Percentiles rank a stretch among this genome's conserved stretches.
These are phyloP conservation scores for Durusdinium trenchii DNA, from an alignment of 73 alveolate genomes.

Conservation along the genomic window DNA sequence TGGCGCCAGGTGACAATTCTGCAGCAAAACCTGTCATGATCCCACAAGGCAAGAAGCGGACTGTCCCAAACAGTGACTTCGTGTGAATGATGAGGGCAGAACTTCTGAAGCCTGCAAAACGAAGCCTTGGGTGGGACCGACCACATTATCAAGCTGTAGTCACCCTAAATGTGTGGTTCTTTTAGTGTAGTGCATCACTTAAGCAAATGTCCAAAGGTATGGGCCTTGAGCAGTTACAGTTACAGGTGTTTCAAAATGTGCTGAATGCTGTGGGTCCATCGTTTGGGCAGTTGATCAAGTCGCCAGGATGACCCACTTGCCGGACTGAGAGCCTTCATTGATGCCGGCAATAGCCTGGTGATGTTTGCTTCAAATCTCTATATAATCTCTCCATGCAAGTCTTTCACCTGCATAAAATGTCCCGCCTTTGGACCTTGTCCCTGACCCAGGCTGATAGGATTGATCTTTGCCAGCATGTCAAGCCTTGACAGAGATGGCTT, in stretches of 20 bases:
- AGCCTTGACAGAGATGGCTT: slow-evolving; percentile 2
- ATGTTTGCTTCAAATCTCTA: neutral
- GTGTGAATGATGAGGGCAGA: too few relatives aligned
- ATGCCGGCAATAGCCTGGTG: slow-evolving; percentile 96
- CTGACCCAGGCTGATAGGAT: slow-evolving; percentile 98
- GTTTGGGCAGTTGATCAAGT: neutral
- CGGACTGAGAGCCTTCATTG: slow-evolving; percentile 96
- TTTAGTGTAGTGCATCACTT: too few relatives aligned
- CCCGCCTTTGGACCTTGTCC: slow-evolving; percentile 99
- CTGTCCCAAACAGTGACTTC: too few relatives aligned
- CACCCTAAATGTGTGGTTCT: too few relatives aligned
- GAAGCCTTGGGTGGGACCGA: too few relatives aligned
- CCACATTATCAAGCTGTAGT: too few relatives aligned
- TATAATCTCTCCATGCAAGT: neutral
- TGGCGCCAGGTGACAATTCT: slow-evolving; percentile 99
- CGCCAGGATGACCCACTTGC: slow-evolving; percentile 93
- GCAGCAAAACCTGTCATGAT: slow-evolving; percentile 99
- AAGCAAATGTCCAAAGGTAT: too few relatives aligned
- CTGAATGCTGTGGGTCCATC: too few relatives aligned
- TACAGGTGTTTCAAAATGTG: too few relatives aligned
- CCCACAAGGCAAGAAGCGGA: too few relatives aligned
- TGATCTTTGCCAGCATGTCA: slow-evolving; percentile 96
- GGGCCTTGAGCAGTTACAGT: too few relatives aligned
- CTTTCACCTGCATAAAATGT: neutral
- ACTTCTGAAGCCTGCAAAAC: too few relatives aligned